phyloP scores from a whole-genome alignment of 2,329 filamentous ascomycete species.

The Fusarium liriodendri region DNA sequence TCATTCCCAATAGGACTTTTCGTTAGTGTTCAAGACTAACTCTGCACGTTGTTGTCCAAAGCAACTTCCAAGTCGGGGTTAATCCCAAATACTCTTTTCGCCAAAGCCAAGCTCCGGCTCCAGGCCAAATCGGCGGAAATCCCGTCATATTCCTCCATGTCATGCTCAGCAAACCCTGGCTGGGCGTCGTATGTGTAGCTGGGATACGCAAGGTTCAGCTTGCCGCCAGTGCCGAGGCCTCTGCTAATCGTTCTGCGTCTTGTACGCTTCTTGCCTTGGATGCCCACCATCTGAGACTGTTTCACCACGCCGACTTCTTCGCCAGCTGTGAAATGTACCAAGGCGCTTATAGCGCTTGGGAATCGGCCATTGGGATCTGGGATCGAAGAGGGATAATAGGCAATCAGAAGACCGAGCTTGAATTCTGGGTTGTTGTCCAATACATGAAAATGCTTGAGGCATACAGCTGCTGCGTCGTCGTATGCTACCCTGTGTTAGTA shows the following conservation, averaged over 20 bases:
- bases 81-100: constrained; percentile 72
- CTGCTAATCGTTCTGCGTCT: constrained; percentile 48
- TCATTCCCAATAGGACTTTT: fast-evolving
- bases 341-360: constrained; percentile 51
- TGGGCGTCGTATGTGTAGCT: constrained; percentile 60
- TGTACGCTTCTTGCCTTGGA: constrained; percentile 56
- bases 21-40: constrained; percentile 48
- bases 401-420: constrained; percentile 55
- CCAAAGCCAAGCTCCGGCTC: constrained; percentile 69
- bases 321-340: constrained; percentile 55
- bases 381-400: constrained; percentile 58
- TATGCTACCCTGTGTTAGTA: constrained; percentile 47
- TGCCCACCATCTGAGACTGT: constrained; percentile 57
- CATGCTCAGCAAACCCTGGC: constrained; percentile 77
- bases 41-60: constrained; percentile 73
- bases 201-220: constrained; percentile 50
- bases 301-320: constrained; percentile 55
- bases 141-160: constrained; percentile 74
- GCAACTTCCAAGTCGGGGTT: constrained; percentile 72
- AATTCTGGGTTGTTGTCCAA: constrained; percentile 58
- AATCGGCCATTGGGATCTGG: constrained; percentile 56
- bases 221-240: constrained; percentile 53
- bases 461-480: constrained; percentile 56
- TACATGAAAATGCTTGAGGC: constrained; percentile 58
- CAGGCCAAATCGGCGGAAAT: constrained; percentile 75